Evolutionary conservation across 345 rosid genomes (phyloP).

Genomic region (Syzygium jambos): DNA sequence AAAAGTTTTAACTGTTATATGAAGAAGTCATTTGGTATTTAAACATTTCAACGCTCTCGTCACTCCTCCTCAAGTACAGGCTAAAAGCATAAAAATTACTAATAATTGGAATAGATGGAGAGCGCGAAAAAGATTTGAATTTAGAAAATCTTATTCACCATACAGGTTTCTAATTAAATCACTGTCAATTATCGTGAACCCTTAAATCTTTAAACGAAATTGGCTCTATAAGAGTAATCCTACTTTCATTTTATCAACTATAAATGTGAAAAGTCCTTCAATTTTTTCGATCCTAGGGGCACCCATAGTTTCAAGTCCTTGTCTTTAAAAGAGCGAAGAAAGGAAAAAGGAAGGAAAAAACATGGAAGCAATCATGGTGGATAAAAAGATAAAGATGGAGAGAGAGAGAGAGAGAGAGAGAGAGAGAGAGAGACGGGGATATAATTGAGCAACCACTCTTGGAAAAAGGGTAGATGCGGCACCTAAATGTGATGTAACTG

Average conservation of each 20-base stretch:
- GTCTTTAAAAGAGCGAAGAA: not conserved
- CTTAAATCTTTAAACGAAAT: not conserved
- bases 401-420: not conserved
- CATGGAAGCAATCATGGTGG: not conserved
- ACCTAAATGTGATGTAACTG: not conserved
- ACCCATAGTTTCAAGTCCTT: not conserved
- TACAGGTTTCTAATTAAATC: not conserved
- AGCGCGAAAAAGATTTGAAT: not conserved
- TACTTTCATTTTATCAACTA: not conserved
- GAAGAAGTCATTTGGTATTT: not conserved
- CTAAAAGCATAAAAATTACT: not conserved
- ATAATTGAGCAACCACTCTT: not conserved
- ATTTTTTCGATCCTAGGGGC: not conserved
- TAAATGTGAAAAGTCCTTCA: not conserved
- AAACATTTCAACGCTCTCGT: not conserved
- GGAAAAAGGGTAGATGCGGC: not conserved
- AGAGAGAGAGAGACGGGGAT: not conserved
- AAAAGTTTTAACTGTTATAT: fast-evolving
- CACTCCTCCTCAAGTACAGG: not conserved
- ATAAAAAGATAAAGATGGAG: not conserved
- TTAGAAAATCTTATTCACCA: not conserved
- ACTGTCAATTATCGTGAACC: not conserved
- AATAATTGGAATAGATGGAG: not conserved
- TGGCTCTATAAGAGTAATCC: not conserved
- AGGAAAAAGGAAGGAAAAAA: not conserved